Base-by-base conservation (phyloP, 1,284 basidiomycete species). In the Stereum hirsutum region DNA sequence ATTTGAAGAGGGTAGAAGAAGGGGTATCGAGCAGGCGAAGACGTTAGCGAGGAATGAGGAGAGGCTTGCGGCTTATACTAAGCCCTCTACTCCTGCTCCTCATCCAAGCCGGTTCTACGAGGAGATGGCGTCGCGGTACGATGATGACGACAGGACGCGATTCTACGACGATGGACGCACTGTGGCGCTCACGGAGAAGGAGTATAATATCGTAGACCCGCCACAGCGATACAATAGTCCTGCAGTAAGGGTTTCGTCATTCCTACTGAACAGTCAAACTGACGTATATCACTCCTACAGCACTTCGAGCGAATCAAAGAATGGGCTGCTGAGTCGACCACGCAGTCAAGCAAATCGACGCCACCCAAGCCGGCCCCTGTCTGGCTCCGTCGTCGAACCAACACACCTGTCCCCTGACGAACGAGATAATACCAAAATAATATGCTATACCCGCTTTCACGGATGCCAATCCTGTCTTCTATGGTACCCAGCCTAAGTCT, bases 11-110 rank as follows among this genome's bases (percentile, higher is more conserved):
- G 75, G 75, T 2, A 61, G 62, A 27, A 54, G 57, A 23, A 49
- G 57, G 2, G 71, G 69, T 0, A 56, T 63, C 44, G 55, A 58
- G 5, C 64, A 69, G 45, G 72, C 70, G 3, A 51, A 53, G 44
- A 62, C 63, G 31, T 57, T 58, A 17, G 74, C 75, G 25, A 55
- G 62, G 49, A 68, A 64, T 45, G 67, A 75, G 43, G 73, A 78
- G 56, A 65, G 74, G 23, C 67, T 66, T 48, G 76, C 74, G 3
- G n/a, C n/a, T n/a, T n/a, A n/a, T n/a, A n/a, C n/a, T n/a, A n/a
- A n/a, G n/a, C n/a, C n/a, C n/a, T n/a, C n/a, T n/a, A n/a, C n/a
- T n/a, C n/a, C n/a, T n/a, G n/a, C n/a, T n/a, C n/a, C n/a, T n/a
- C n/a, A n/a, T 48, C 74, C 20, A 66, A 71, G 44, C 52, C 65